Conservation (phyloP, 2,329 filamentous ascomycete genomes). For the Verticillium albo-atrum region DNA sequence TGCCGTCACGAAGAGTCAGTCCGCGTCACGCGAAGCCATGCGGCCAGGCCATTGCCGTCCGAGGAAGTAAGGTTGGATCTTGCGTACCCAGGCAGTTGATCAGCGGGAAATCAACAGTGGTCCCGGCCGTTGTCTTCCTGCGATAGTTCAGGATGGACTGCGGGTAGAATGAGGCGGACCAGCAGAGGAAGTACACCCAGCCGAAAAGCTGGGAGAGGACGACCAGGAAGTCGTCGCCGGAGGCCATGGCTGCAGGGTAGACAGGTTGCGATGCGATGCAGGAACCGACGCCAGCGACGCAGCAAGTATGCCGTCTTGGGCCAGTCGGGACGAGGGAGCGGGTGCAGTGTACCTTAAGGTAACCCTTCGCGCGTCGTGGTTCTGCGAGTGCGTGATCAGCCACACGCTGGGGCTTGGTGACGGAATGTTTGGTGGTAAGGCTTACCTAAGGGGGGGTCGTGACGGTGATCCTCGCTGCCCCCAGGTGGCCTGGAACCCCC, state of each 20-base stretch:
- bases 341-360: neutral
- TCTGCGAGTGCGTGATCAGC: neutral
- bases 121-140: conserved; percentile 73
- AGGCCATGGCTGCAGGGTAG: conserved; percentile 11
- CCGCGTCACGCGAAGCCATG: neutral
- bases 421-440: neutral
- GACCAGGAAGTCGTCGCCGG: conserved; percentile 33
- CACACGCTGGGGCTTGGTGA: no score
- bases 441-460: neutral
- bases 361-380: no score
- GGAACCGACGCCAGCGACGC: neutral
- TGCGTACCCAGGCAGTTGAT: conserved; percentile 59
- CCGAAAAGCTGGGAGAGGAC: conserved; percentile 58
- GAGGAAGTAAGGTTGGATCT: neutral
- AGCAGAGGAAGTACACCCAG: conserved; percentile 71
- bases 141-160: conserved; percentile 77
- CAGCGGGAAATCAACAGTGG: conserved; percentile 82
- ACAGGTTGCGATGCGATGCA: neutral
- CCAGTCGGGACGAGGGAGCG: no score
- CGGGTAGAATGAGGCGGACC: conserved; percentile 91
- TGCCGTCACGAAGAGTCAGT: conserved; percentile 14
- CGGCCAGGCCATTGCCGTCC: neutral
- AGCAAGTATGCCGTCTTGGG: neutral
- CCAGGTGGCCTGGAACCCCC: no score
- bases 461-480: no score